A percentile compares a stretch with the other conserved stretches of the same genome.
Conservation (phyloP, 106 monocot genomes). For the Allium cepa region DNA sequence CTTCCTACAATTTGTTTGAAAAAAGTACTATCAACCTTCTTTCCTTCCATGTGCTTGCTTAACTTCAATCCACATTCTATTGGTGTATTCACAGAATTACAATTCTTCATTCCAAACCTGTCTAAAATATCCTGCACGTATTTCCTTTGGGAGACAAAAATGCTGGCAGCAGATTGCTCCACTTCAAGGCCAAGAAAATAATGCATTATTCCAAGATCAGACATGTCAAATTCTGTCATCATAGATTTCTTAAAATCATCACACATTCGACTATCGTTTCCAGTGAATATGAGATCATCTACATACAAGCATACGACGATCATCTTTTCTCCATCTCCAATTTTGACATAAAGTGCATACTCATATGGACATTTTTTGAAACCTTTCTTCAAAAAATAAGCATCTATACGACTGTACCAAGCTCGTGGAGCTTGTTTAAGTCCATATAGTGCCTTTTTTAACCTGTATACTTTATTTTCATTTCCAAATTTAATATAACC, state of each 20-base stretch:
- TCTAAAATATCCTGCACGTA: slow-evolving; percentile 12
- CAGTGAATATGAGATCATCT: slow-evolving; percentile 16
- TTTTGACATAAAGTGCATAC: slow-evolving; percentile 10
- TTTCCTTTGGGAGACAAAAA: slow-evolving; percentile 20
- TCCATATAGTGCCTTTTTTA: slow-evolving; percentile 6
- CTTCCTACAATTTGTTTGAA: slow-evolving; percentile 22
- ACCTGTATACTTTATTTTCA: slow-evolving; percentile 6
- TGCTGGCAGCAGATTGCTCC: not conserved
- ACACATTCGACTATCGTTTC: slow-evolving; percentile 18
- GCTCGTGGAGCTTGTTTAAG: slow-evolving; percentile 10
- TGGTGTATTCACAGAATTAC: slow-evolving; percentile 18
- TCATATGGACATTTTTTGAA: slow-evolving; percentile 11
- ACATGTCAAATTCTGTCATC: slow-evolving; percentile 8
- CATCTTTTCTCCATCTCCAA: slow-evolving; percentile 10
- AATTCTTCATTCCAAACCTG: slow-evolving; percentile 12
- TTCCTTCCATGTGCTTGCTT: slow-evolving; percentile 8
- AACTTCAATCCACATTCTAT: slow-evolving; percentile 9
- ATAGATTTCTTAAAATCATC: slow-evolving; percentile 5
- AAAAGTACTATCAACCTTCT: slow-evolving; percentile 12
- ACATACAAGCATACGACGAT: slow-evolving; percentile 15
- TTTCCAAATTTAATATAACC: not conserved
- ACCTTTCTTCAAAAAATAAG: slow-evolving; percentile 12
- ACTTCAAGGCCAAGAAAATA: slow-evolving; percentile 8
- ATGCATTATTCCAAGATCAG: slow-evolving; percentile 11
- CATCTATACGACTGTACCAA: slow-evolving; percentile 5